Conservation (phyloP, 2,329 filamentous ascomycete species). For the Botrytis sinoallii region DNA sequence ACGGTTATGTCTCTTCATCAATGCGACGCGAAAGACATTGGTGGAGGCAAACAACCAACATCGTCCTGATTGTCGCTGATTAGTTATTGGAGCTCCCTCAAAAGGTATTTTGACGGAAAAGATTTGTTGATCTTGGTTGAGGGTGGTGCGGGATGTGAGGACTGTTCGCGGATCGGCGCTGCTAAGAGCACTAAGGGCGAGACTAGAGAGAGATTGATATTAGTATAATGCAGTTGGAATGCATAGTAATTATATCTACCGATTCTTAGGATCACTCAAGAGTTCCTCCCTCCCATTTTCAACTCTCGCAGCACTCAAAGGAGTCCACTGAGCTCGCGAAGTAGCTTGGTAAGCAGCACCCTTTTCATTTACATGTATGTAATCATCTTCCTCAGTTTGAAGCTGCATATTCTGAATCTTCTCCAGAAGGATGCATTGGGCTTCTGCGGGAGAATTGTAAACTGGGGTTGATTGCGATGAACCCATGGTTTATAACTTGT, state of each 20-base stretch:
- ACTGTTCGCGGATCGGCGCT: slow-evolving; percentile 63
- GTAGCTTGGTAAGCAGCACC: neutral
- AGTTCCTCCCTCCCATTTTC: slow-evolving; percentile 60
- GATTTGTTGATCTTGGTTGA: slow-evolving; percentile 69
- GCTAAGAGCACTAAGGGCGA: slow-evolving; percentile 72
- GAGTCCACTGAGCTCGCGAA: slow-evolving; percentile 39
- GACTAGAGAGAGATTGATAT: slow-evolving; percentile 44
- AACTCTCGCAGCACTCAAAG: slow-evolving; percentile 51
- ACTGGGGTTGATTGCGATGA: neutral
- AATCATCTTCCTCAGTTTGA: slow-evolving; percentile 40
- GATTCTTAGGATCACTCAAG: slow-evolving; percentile 63
- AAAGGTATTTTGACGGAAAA: slow-evolving; percentile 82
- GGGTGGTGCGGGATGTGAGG: slow-evolving; percentile 60
- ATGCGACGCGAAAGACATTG: slow-evolving; percentile 85
- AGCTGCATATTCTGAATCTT: neutral
- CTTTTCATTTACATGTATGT: slow-evolving; percentile 44
- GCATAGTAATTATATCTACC: slow-evolving; percentile 40
- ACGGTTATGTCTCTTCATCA: slow-evolving; percentile 80
- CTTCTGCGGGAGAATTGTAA: neutral
- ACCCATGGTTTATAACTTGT: neutral
- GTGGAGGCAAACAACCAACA: slow-evolving; percentile 92
- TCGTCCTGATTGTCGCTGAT: slow-evolving; percentile 75
- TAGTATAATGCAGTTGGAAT: neutral
- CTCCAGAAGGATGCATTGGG: neutral
- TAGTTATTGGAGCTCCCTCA: slow-evolving; percentile 80